phyloP scores from a whole-genome alignment of 1,284 basidiomycete genomes.

The Cystobasidium slooffiae region DNA sequence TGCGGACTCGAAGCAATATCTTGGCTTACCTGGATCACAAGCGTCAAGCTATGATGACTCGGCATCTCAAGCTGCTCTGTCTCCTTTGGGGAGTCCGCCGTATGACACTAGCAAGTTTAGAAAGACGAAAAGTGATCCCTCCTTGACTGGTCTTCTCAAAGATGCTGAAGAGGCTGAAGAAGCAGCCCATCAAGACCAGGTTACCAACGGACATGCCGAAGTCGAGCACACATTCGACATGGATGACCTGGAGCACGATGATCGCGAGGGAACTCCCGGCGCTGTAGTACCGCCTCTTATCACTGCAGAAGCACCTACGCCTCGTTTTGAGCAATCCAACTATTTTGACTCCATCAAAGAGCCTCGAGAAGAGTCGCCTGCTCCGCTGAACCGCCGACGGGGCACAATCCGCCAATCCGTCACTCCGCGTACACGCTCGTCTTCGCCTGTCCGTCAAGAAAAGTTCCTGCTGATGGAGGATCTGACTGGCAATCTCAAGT shows the following conservation, averaged over 20 bases:
- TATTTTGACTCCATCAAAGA: constrained; percentile 42
- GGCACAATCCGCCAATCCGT: constrained; percentile 23
- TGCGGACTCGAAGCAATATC: neutral
- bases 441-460: constrained; percentile 73
- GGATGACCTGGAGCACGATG: constrained; percentile 57
- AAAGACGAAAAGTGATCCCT: constrained; percentile 42
- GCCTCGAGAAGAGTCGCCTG: constrained; percentile 11
- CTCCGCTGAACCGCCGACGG: constrained; percentile 2
- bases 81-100: neutral
- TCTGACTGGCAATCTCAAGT: constrained; percentile 88
- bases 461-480: constrained; percentile 99
- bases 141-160: constrained; percentile 34
- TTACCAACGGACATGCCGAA: constrained; percentile 46
- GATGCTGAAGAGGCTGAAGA: constrained; percentile 63
- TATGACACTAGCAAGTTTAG: constrained; percentile 30
- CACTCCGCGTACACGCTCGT: constrained; percentile 21
- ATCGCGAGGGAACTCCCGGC: constrained; percentile 34
- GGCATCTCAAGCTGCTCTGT: neutral
- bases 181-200: neutral
- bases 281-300: constrained; percentile 48
- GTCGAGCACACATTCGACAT: constrained; percentile 59
- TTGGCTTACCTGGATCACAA: constrained; percentile 29
- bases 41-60: constrained; percentile 38
- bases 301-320: constrained; percentile 56
- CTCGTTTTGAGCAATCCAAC: constrained; percentile 44